Conservation (phyloP, 2,329 filamentous ascomycete species). For the Fusarium sp. region DNA sequence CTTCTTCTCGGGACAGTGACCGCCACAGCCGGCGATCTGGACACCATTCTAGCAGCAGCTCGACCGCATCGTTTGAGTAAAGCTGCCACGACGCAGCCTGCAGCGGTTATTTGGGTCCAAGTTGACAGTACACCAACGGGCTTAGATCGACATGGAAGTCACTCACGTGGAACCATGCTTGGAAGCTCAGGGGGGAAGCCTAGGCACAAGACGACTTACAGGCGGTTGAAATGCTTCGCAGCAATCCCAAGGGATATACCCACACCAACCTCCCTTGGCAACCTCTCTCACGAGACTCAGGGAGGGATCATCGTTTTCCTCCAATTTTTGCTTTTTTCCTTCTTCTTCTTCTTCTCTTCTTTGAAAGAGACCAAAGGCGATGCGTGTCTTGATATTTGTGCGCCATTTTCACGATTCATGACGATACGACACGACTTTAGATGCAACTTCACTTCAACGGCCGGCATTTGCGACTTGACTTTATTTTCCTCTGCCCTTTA, state of each 20-base stretch:
- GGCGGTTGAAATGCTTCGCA: conserved; percentile 59
- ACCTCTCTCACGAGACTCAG: conserved; percentile 46
- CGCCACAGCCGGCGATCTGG: conserved; percentile 67
- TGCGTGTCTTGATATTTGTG: conserved; percentile 24
- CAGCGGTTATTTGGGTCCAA: conserved; percentile 16
- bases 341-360: conserved; percentile 14
- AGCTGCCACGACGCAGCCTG: conserved; percentile 6
- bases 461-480: conserved; percentile 26
- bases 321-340: conserved; percentile 4
- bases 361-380: conserved; percentile 30
- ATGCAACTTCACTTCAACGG: conserved; percentile 42
- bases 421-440: conserved; percentile 48
- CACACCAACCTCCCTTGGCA: conserved; percentile 44
- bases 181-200: conserved; percentile 32
- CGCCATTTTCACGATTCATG: conserved; percentile 44
- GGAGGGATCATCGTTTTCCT: conserved; percentile 29
- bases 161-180: conserved; percentile 26
- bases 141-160: conserved; percentile 33
- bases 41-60: conserved; percentile 75
- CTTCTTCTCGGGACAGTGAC: conserved; percentile 64
- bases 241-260: conserved; percentile 54
- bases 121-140: conserved; percentile 29
- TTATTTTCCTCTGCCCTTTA: conserved; percentile 8
- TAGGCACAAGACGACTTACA: conserved; percentile 50
- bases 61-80: conserved; percentile 72